Base-by-base conservation (phyloP, 148 eudicot species). In the Fagopyrum tataricum region DNA sequence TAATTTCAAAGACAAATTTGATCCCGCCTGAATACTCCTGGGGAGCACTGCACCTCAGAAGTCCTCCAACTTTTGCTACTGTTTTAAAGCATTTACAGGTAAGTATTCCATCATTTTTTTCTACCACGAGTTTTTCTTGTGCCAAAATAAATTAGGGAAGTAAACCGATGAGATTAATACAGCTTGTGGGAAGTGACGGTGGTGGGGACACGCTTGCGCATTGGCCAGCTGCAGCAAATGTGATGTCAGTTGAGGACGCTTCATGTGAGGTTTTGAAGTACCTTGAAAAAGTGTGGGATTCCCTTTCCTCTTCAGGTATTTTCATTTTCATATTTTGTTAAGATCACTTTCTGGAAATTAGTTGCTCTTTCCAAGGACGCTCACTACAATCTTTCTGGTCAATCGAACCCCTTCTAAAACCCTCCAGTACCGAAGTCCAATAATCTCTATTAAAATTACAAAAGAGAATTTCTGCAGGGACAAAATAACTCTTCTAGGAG, bases 171-270 rank as follows among this genome's bases (percentile, higher is more conserved):
- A 72, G 37, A 15, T 70, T 48, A 64, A 74, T 44, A 69, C 90
- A 95, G 99, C 81, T 81, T 76, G 84, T 95, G 76, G 99, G 97
- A 78, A 87, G 80, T 80, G 91, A 92, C 77, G 83, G 83, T 73
- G 99, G 99, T 81, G 99, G 91, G 77, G 97, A 92, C 76, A 85
- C 97, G 42, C 93, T 95, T 74, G 96, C 97, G 73, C 99, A 95
- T 79, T 95, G 99, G 99, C 97, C 99, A 13, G 82, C 83, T 77
- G 76, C 82, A 72, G 76, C 92, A 46, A 86, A 77, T 79, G 74
- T 87, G 75, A 90, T 87, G 85, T 90, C 87, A 76, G 85, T 92
- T 76, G 99, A 95, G 78, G 88, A 91, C 69, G 96, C 97, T 75
- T 80, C 97, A 47, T 83, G 89, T 81, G 97, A 90, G 81, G 83